Base-by-base conservation (phyloP, 2,329 filamentous ascomycete genomes). In the Aaosphaeria arxii region DNA sequence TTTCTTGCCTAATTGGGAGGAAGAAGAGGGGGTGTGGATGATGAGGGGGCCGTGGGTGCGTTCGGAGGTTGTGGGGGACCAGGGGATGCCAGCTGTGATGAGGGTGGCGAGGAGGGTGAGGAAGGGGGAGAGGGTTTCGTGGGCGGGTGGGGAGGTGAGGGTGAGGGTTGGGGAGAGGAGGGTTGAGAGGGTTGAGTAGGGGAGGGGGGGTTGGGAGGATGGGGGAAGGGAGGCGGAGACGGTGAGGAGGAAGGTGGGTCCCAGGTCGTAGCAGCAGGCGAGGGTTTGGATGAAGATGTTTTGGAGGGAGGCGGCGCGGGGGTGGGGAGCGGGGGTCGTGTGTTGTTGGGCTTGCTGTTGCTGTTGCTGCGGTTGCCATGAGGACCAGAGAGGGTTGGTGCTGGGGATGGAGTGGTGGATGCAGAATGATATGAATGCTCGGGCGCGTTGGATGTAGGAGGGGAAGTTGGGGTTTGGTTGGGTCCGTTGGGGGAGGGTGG, bases 201-300 rank as follows among this genome's bases (percentile, higher is more conserved):
- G 39, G 48, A 60, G 4, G 57, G 54, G 42, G 61, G 54, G 3
- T 9, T 9, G 9, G 33, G 33, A 36, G 7, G 33, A 36, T 4
- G 33, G 33, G 69, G 59, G 29, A 7, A 32, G 7, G 6, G 24
- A 32, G 11, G 58, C 51, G 43, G 62, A 63, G 2, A 72, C 56
- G 28, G 72, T 65, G 11, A 64, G 51, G 7, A 73, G 56, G 70
- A 70, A 75, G 33, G 67, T 55, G 0, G 69, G 55, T 2, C 73
- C 72, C 52, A 69, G 73, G 7, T 67, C 61, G 46, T 74, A 64
- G 1, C 70, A 57, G 51, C 71, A 74, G 3, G 70, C 68, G 3
- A 75, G 58, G 4, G 70, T 72, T 46, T 74, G 69, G 11, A 67
- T 61, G 55, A 73, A 75, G 4, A 71, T 64, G 35, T 72, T 73